phyloP scores from a whole-genome alignment of 148 eudicot species.

The Chenopodium quinoa region DNA sequence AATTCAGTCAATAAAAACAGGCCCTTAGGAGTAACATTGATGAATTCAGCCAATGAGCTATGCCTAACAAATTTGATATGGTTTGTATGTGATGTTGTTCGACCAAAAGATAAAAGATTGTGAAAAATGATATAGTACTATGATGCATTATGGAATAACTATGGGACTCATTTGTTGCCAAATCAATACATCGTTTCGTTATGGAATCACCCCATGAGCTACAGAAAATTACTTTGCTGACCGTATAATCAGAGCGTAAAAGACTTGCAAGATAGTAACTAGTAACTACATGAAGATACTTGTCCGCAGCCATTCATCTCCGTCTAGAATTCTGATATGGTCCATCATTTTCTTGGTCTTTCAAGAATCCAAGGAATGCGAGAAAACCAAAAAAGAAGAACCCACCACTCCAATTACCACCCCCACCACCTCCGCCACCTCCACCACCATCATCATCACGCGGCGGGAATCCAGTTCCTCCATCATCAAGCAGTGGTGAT shows the following conservation, averaged over 20 bases:
- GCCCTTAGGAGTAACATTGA: no score
- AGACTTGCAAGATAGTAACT: background rate
- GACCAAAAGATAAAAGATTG: no score
- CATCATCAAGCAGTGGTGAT: constrained; percentile 39
- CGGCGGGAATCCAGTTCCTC: constrained; percentile 40
- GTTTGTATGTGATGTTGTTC: no score
- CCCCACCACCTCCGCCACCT: constrained; percentile 41
- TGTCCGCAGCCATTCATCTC: constrained; percentile 2
- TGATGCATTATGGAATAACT: background rate
- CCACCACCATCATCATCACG: constrained; percentile 40
- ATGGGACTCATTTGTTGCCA: background rate
- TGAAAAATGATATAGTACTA: no score
- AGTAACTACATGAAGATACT: background rate
- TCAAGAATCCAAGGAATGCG: constrained; percentile 34
- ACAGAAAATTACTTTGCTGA: background rate
- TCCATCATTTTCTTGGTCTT: constrained; percentile 36
- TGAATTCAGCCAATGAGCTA: no score
- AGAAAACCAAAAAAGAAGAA: constrained; percentile 28
- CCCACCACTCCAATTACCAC: constrained; percentile 35
- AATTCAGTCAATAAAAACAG: no score
- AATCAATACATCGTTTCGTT: background rate
- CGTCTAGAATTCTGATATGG: constrained; percentile 20
- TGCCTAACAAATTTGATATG: no score
- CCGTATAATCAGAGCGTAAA: background rate
- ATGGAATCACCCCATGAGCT: background rate